A percentile compares a stretch with the other conserved stretches of the same genome.
Conservation (phyloP, 2,329 filamentous ascomycete genomes). For the Penicillium sp. region DNA sequence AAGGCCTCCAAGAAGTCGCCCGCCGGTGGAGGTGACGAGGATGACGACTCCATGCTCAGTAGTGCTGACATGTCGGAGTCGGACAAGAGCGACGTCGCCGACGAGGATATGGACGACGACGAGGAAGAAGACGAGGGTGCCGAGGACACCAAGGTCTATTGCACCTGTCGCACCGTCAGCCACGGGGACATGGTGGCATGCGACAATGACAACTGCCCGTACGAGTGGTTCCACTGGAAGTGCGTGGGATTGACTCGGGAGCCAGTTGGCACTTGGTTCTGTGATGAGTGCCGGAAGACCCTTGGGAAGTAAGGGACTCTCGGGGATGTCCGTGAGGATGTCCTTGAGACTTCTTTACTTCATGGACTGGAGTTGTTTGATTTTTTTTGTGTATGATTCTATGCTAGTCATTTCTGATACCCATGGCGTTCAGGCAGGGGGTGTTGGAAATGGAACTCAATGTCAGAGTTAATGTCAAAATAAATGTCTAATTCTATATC, state of each 20-base stretch:
- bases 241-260: conserved; percentile 67
- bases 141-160: conserved; percentile 68
- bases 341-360: background rate
- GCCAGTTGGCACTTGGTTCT: conserved; percentile 65
- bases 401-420: conserved; percentile 1
- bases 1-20: conserved; percentile 52
- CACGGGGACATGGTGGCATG: conserved; percentile 73
- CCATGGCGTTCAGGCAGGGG: background rate
- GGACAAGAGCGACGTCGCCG: conserved; percentile 45
- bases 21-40: conserved; percentile 48
- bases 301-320: conserved; percentile 40
- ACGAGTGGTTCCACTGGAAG: conserved; percentile 72
- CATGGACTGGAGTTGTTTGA: background rate
- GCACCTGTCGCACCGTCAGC: conserved; percentile 68
- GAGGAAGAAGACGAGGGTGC: conserved; percentile 58
- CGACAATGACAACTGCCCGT: conserved; percentile 68
- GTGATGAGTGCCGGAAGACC: conserved; percentile 57
- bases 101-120: conserved; percentile 53
- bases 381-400: conserved; percentile 1
- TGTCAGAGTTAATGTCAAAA: background rate
- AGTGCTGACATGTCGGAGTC: conserved; percentile 57
- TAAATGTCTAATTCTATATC: background rate
- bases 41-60: conserved; percentile 61
- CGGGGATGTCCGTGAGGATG: background rate
- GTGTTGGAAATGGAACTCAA: background rate